phyloP scores from a whole-genome alignment of 2,329 filamentous ascomycete species.

The Colletotrichum filicis region DNA sequence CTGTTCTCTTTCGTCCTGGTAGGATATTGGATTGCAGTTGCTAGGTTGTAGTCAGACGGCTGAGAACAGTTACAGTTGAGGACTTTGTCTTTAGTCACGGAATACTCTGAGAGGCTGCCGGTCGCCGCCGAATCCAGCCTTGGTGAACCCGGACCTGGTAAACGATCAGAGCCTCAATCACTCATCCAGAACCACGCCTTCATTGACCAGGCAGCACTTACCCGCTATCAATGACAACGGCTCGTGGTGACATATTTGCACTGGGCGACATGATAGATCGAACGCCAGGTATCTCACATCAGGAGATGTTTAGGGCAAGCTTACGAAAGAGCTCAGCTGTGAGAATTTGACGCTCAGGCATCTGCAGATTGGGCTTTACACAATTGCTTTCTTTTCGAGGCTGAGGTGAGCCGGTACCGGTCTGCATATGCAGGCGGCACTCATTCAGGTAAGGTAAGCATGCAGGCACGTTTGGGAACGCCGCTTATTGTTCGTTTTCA shows the following conservation, averaged over 20 bases:
- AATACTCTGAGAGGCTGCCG: background rate
- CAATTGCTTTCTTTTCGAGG: too few species aligned
- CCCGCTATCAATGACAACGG: background rate
- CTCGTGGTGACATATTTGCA: too few species aligned
- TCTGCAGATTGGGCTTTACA: too few species aligned
- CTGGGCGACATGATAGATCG: too few species aligned
- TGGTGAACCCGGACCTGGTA: constrained; percentile 3
- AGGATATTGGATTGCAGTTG: constrained; percentile 8
- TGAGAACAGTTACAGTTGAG: too few species aligned
- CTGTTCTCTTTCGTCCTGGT: background rate
- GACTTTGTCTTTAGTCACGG: background rate
- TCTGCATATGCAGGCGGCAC: too few species aligned
- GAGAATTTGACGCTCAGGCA: too few species aligned
- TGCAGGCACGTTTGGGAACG: background rate
- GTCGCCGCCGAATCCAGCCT: constrained; percentile 12
- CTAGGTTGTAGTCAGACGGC: background rate
- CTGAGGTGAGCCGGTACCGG: too few species aligned
- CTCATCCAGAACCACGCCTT: background rate
- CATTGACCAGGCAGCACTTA: background rate
- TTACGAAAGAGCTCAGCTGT: too few species aligned
- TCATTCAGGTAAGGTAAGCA: too few species aligned
- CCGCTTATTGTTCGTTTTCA: background rate
- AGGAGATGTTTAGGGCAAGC: too few species aligned
- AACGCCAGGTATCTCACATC: too few species aligned
- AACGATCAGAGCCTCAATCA: background rate